Base-by-base conservation (phyloP, 192 early-diverging fungal genomes). In the Funneliformis geosporum region DNA sequence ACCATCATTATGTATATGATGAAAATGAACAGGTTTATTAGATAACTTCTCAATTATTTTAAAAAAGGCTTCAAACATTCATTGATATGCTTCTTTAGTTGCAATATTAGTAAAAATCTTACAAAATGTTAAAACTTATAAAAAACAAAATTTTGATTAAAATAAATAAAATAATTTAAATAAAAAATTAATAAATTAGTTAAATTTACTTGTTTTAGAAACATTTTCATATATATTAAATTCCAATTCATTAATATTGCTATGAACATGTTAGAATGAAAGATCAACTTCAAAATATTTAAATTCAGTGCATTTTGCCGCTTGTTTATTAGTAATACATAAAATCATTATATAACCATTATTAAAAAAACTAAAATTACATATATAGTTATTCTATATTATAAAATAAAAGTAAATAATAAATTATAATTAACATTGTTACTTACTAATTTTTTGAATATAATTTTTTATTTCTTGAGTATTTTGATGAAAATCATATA, bases 191-290 rank as follows among this genome's bases (percentile, higher is more conserved):
- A 33, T 33, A 33, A 33, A 33, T 33, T 2, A 33, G 33, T 33
- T 60, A 60, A 60, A 67, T 28, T 67, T 67, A 67, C 65, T 25
- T 0, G 27, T 67, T 38, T 67, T 67, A 67, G 16, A 60, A 16
- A n/a, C 16, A 7, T 60, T 21, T n/a, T 60, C 3, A 14, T 60
- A 60, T n/a, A 12, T 8, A 67, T 67, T 67, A 9, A 67, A 27
- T 67, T 67, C 0, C 1, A 67, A 67, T 67, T 67, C 12, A 67
- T 67, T 67, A 33, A 67, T 67, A 38, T 67, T 28, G 10, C 38
- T 27, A 25, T 38, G 7, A 67, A 67, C 12, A 28, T 8, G 12
- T 25, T 67, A 28, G 28, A 67, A 67, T 27, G 8, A 60, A n/a
- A 60, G 16, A 14, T 60, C 59, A 60, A 60, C 23, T 60, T 60